Evolutionary conservation across 2,329 filamentous ascomycete species (phyloP), one percentile per base, ranked within the genome.

Genomic region (Colletotrichum spaethianum): DNA sequence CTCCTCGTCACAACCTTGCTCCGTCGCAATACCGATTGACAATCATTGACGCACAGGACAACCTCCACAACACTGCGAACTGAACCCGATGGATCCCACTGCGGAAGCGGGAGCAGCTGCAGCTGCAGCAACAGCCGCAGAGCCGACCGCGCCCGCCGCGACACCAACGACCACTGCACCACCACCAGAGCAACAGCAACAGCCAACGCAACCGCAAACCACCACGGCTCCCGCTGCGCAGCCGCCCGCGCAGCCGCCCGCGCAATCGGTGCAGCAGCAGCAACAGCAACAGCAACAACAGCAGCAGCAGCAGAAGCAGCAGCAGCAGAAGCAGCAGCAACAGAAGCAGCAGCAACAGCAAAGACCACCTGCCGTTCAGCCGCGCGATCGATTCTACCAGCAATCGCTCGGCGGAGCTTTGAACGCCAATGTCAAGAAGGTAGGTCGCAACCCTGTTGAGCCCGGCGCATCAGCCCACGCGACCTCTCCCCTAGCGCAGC

Each of bases 401-500:
- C 90, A 93, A 82, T 93, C 93, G 73, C 87, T 95, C 63, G 93
- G 93, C 73, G 82, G 83, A 57, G 85, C 86, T 44, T 86, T 93
- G 57, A 91, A 94, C 78, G 85, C 84, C 66, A 85, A 85, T 73
- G 89, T 95, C 74, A 94, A 94, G 80, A 86, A 93, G 88, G 93
- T 94, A 86, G 79, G 85, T 78, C 53, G 57, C 63, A 64, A 56
- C 55, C 62, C 46, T 11, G 23, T 28, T 31, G 23, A 60, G 23
- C 65, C 26, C n/a, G 53, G 46, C 70, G 66, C 66, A 72, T 72
- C 70, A 70, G 61, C 71, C 67, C 67, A 73, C 67, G 62, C 70
- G 67, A 61, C 56, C 44, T 38, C 16, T 18, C 20, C 36, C 11
- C 18, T 53, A 42, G 52, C 55, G 31, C 48, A 46, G 38, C 42